These are phyloP conservation scores for Nematocida sp. DNA, from an alignment of 371 early-diverging fungal species.

Conservation along the genomic window DNA sequence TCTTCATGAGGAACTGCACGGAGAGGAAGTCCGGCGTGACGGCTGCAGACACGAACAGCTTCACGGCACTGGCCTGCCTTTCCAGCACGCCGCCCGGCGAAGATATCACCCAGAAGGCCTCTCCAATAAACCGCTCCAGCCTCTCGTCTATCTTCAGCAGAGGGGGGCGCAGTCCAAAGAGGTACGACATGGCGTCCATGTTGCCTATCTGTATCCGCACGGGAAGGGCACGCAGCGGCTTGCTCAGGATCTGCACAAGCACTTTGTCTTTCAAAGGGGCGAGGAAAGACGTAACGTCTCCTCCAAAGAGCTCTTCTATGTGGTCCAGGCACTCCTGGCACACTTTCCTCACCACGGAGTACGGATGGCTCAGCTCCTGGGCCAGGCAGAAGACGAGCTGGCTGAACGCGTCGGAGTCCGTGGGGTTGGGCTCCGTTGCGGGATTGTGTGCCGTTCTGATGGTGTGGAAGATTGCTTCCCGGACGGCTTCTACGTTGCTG, in stretches of 20 bases:
- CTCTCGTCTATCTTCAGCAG: slow-evolving; percentile 35
- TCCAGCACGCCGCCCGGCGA: slow-evolving; percentile 25
- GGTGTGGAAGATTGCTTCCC: slow-evolving; percentile 43
- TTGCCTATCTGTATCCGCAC: slow-evolving; percentile 45
- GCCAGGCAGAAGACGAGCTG: slow-evolving; percentile 43
- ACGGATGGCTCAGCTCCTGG: slow-evolving; percentile 46
- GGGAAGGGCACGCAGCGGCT: slow-evolving; percentile 43
- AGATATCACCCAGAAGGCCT: slow-evolving; percentile 42
- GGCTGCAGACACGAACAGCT: slow-evolving; percentile 44
- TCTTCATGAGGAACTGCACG: slow-evolving; percentile 11
- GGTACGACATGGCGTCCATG: slow-evolving; percentile 46
- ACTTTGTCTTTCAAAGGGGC: slow-evolving; percentile 36
- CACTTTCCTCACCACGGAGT: slow-evolving; percentile 3
- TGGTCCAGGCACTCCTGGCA: slow-evolving; percentile 42
- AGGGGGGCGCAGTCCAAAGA: slow-evolving; percentile 41
- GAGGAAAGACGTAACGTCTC: slow-evolving; percentile 30
- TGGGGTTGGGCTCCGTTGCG: slow-evolving; percentile 23
- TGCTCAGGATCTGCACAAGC: slow-evolving; percentile 39
- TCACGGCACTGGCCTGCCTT: slow-evolving; percentile 12
- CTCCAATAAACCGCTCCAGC: slow-evolving; percentile 48
- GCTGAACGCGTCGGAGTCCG: slow-evolving; percentile 23
- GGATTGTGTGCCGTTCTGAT: slow-evolving; percentile 41
- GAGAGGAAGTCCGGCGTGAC: slow-evolving; percentile 30
- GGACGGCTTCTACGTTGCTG: slow-evolving; percentile 19
- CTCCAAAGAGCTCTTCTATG: slow-evolving; percentile 42